Evolutionary conservation across 176 grass and related monocot species (phyloP).

Genomic region (Pontederia paniculata): DNA sequence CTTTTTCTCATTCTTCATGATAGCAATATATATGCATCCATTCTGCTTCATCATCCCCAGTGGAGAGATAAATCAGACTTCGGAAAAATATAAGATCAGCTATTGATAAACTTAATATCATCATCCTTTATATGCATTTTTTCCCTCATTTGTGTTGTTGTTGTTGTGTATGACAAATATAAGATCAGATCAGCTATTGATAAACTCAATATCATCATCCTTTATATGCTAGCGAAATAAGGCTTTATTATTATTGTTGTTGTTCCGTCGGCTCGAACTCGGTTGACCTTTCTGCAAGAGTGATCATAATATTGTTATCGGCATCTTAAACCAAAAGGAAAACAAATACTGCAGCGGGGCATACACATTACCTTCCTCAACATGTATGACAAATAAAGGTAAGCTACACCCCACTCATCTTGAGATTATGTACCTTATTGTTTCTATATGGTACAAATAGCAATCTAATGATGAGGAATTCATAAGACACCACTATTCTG

Average conservation of each 20-base stretch:
- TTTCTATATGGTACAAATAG: no score
- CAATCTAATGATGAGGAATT: no score
- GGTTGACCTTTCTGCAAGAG: conserved; percentile 41
- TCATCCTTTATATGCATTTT: conserved; percentile 55
- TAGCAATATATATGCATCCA: no score
- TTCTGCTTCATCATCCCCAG: no score
- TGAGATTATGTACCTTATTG: conserved; percentile 54
- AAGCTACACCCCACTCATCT: conserved; percentile 91
- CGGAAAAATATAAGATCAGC: conserved; percentile 15
- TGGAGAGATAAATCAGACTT: no score
- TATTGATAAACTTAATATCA: conserved; percentile 49
- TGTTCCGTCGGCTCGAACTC: conserved; percentile 27
- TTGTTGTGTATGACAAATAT: no score
- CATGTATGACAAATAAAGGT: conserved; percentile 83
- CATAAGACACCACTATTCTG: no score
- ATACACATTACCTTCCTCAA: conserved; percentile 56
- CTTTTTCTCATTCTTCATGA: no score
- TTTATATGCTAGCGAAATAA: no score
- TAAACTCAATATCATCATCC: no score
- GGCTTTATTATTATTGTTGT: conserved; percentile 38
- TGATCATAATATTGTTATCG: background rate
- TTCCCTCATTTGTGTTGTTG: no score
- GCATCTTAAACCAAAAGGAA: background rate
- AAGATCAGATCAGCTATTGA: no score
- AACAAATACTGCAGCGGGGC: conserved; percentile 1